Base-by-base conservation (phyloP, 768 basidiomycete species). In the Strobilomyces dryophilus region DNA sequence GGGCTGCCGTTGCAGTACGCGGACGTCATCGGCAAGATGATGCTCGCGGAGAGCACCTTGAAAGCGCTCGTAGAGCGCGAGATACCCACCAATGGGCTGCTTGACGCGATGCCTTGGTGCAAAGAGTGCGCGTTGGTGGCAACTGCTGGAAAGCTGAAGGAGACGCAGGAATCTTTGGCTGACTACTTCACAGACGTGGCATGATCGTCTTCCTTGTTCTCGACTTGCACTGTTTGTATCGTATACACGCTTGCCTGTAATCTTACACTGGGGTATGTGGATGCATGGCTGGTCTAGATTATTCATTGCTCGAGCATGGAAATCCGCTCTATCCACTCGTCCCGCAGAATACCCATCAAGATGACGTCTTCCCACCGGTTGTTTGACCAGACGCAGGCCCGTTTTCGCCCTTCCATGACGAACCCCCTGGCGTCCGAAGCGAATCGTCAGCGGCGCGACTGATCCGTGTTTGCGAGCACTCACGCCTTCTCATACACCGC, bases 21-120 rank as follows among this genome's bases (percentile, higher is more conserved):
- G 52, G 80, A 81, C 58, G 65, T 80, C 40, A 52, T 78, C 29
- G 74, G 74, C 24, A 73, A 71, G 63, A 58, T 76, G 57, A 75
- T 74, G 73, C 66, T 80, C 40, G 75, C 76, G 14, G 77, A 79
- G 59, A 74, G 76, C 60, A 68, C 71, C 20, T 62, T 81, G 51
- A 75, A 75, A 64, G 76, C 76, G 41, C 60, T 79, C 17, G 70
- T 75, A 44, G 76, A 77, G 45, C 68, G 72, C 24, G 71, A 73
- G 57, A 74, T 78, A 26, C 72, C 72, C 14, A 58, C 67, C 24
- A 68, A 73, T 47, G 74, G 74, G 11, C 54, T 72, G 42, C 56
- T 73, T 14, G 76, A 78, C 41, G 74, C 73, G 43, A 70, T 77
- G 66, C 74, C 73, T 43, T 67, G 73, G 61, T 79, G 78, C 57